phyloP scores from a whole-genome alignment of 176 grass and related monocot genomes.

The Saccharum officinarum region DNA sequence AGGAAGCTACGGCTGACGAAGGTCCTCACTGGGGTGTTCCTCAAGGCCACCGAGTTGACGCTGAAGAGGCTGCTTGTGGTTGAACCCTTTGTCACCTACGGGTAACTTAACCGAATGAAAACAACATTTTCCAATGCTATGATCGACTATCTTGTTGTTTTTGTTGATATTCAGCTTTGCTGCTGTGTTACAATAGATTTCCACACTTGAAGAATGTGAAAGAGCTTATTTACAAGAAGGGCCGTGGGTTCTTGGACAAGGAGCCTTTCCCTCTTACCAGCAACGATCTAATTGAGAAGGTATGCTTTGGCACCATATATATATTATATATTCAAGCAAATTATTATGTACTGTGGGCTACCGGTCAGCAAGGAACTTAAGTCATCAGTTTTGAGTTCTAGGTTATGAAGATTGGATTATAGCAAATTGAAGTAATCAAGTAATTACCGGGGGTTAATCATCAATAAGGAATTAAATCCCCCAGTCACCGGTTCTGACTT shows the following conservation, averaged over 20 bases:
- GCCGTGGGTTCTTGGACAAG: slow-evolving; percentile 60
- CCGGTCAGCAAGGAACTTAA: neutral
- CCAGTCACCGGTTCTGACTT: neutral
- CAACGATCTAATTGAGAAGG: slow-evolving; percentile 94
- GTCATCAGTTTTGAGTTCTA: neutral
- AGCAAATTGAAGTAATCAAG: neutral
- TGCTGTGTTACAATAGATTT: slow-evolving; percentile 42
- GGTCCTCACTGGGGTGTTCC: slow-evolving; percentile 74
- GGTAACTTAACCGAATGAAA: slow-evolving; percentile 51
- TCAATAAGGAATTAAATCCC: neutral
- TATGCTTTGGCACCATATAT: slow-evolving; percentile 21
- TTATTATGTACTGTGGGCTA: neutral
- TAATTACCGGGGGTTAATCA: neutral
- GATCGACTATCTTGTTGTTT: neutral
- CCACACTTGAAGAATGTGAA: slow-evolving; percentile 86
- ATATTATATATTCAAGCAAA: neutral
- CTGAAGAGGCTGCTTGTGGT: slow-evolving; percentile 77
- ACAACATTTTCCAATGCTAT: neutral
- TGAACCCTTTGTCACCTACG: slow-evolving; percentile 75
- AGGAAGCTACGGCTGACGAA: slow-evolving; percentile 57
- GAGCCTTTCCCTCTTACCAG: slow-evolving; percentile 83
- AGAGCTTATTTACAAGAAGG: slow-evolving; percentile 92
- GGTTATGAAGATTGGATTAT: neutral
- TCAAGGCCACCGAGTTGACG: slow-evolving; percentile 67
- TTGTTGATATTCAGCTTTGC: neutral